Evolutionary conservation across 2,329 filamentous ascomycete genomes (phyloP).

Genomic region (Biscogniauxia mediterranea): DNA sequence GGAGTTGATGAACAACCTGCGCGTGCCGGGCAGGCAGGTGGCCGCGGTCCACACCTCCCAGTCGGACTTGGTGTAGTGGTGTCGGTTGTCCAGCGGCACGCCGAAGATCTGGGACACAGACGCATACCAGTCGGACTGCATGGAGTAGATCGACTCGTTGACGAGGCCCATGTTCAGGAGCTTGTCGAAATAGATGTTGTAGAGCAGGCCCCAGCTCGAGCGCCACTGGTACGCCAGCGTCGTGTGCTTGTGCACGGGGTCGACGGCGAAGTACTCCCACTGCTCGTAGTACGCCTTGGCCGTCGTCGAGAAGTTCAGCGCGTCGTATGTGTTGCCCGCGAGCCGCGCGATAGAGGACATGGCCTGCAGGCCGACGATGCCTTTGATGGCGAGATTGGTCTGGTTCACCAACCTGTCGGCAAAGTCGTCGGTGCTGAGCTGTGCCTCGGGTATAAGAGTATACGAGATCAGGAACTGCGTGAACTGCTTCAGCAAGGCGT

Average conservation of each 20-base stretch:
- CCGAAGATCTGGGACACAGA: constrained; percentile 67
- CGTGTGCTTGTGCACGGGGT: constrained; percentile 25
- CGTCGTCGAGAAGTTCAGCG: constrained; percentile 57
- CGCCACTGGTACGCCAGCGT: constrained; percentile 30
- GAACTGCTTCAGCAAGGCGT: constrained; percentile 67
- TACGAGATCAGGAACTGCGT: constrained; percentile 70
- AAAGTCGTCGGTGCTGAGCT: constrained; percentile 74
- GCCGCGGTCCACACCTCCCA: constrained; percentile 74
- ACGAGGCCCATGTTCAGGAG: constrained; percentile 36
- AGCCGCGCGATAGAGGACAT: constrained; percentile 61
- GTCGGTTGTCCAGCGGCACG: constrained; percentile 66
- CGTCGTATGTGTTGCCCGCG: constrained; percentile 55
- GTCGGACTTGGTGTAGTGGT: constrained; percentile 71
- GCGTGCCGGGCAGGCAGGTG: constrained; percentile 54
- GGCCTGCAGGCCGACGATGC: constrained; percentile 74
- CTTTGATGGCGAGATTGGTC: constrained; percentile 74
- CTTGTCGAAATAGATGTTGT: constrained; percentile 32
- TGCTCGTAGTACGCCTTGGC: constrained; percentile 22
- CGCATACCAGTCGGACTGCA: constrained; percentile 35
- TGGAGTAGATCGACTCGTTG: constrained; percentile 26
- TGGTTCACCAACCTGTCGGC: constrained; percentile 69
- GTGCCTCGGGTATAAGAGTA: constrained; percentile 63
- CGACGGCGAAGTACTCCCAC: constrained; percentile 26
- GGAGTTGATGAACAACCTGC: constrained; percentile 59
- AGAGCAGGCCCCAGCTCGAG: constrained; percentile 24